phyloP scores from a whole-genome alignment of 1,284 basidiomycete genomes.

The Leccinum angustisporum region DNA sequence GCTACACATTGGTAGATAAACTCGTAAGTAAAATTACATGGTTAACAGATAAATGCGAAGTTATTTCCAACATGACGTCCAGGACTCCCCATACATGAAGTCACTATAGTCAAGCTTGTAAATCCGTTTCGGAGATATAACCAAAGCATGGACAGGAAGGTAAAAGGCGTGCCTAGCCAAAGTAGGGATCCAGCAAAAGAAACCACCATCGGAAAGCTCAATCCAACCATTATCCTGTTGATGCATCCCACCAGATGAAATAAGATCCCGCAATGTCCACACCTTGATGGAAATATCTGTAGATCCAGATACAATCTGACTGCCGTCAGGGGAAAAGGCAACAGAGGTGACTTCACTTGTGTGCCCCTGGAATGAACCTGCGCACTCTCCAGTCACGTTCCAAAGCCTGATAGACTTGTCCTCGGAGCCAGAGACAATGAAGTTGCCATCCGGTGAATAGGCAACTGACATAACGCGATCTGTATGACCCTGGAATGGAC shows the following conservation, averaged over 20 bases:
- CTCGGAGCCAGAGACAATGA: conserved; percentile 19
- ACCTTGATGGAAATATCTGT: conserved; percentile 15
- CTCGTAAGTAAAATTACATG: background rate
- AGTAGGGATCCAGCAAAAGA: conserved; percentile 21
- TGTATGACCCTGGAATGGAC: conserved; percentile 20
- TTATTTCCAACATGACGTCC: conserved; percentile 26
- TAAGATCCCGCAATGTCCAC: conserved; percentile 5
- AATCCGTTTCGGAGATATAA: conserved; percentile 6
- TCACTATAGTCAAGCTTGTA: conserved; percentile 17
- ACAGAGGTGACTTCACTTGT: conserved; percentile 8
- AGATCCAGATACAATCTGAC: conserved; percentile 17
- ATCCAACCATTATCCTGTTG: conserved; percentile 22
- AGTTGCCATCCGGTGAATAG: conserved; percentile 21
- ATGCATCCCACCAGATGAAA: conserved; percentile 5
- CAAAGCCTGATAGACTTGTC: conserved; percentile 21
- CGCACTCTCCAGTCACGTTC: conserved; percentile 18
- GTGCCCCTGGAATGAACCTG: conserved; percentile 21
- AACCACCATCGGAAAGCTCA: conserved; percentile 4
- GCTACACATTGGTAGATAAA: background rate
- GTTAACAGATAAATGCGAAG: background rate
- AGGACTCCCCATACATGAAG: conserved; percentile 20
- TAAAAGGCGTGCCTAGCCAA: conserved; percentile 19
- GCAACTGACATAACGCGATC: conserved; percentile 11
- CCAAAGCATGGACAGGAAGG: conserved; percentile 18
- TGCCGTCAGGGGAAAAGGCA: conserved; percentile 20